Conservation (phyloP, 371 early-diverging fungal species). For the Rhizopus delemar region DNA sequence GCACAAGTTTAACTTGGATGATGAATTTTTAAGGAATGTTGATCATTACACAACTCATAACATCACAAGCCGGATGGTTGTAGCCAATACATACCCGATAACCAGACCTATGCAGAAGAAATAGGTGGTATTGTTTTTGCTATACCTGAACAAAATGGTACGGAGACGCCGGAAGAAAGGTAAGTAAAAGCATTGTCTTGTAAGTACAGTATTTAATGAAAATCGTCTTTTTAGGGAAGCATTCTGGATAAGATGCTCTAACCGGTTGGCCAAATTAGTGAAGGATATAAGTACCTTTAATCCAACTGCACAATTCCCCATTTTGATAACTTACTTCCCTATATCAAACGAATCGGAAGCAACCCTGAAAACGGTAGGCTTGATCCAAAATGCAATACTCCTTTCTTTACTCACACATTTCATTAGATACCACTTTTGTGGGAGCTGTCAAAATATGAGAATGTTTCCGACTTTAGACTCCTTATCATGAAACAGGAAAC, state of each 20-base stretch:
- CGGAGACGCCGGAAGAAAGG: conserved; percentile 5
- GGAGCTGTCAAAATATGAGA: conserved; percentile 11
- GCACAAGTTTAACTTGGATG: conserved; percentile 36
- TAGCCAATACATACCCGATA: conserved; percentile 6
- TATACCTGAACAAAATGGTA: conserved; percentile 28
- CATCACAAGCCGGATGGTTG: conserved; percentile 23
- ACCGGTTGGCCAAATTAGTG: conserved; percentile 22
- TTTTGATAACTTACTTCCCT: conserved; percentile 41
- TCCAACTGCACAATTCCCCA: conserved; percentile 25
- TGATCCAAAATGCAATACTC: not conserved
- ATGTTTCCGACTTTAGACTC: conserved; percentile 29
- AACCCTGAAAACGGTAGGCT: conserved; percentile 25
- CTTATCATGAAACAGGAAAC: conserved; percentile 42
- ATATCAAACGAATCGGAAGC: conserved; percentile 8
- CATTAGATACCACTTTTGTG: conserved; percentile 30
- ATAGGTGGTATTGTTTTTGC: conserved; percentile 36
- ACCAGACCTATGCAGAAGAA: conserved; percentile 26
- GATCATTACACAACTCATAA: conserved; percentile 15
- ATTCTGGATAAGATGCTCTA: conserved; percentile 31
- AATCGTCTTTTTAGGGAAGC: not conserved
- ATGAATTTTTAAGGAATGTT: conserved; percentile 15
- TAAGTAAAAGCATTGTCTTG: not conserved
- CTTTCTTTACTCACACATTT: not conserved
- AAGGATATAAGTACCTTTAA: conserved; percentile 13
- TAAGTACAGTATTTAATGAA: not conserved